Conservation (phyloP, 257 asterid genomes). For the Salvia hispanica region DNA sequence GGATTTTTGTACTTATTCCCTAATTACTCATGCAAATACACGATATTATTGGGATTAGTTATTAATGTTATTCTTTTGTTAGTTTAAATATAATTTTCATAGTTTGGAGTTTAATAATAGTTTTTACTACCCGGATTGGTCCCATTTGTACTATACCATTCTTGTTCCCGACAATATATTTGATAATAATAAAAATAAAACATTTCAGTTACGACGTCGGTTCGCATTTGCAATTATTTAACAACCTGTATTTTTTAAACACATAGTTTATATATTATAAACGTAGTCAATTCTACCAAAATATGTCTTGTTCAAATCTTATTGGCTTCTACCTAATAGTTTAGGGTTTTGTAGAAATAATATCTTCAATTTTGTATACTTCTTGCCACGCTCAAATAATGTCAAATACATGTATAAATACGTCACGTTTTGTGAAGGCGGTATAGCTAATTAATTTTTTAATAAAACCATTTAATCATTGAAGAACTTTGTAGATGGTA, state of each 20-base stretch:
- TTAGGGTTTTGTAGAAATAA: background rate
- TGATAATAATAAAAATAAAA: background rate
- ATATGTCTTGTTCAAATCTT: background rate
- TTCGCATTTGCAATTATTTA: conserved; percentile 1
- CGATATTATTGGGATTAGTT: background rate
- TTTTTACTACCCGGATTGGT: too few species aligned
- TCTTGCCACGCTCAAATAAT: background rate
- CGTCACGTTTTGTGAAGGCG: conserved; percentile 12
- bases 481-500: conserved; percentile 1
- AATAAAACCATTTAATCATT: background rate
- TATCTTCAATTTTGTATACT: background rate
- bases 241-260: conserved; percentile 8
- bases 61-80: background rate
- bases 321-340: background rate
- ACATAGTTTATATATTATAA: background rate
- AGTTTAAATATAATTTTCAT: background rate
- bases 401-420: conserved; percentile 1
- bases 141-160: background rate
- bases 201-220: background rate
- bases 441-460: background rate
- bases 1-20: conserved; percentile 39
- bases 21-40: conserved; percentile 24
- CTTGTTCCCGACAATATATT: background rate
- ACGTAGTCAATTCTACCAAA: conserved; percentile 16
- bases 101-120: background rate